Evolutionary conservation across 1,284 basidiomycete genomes (phyloP).

Genomic region (Mycosarcoma maydis): DNA sequence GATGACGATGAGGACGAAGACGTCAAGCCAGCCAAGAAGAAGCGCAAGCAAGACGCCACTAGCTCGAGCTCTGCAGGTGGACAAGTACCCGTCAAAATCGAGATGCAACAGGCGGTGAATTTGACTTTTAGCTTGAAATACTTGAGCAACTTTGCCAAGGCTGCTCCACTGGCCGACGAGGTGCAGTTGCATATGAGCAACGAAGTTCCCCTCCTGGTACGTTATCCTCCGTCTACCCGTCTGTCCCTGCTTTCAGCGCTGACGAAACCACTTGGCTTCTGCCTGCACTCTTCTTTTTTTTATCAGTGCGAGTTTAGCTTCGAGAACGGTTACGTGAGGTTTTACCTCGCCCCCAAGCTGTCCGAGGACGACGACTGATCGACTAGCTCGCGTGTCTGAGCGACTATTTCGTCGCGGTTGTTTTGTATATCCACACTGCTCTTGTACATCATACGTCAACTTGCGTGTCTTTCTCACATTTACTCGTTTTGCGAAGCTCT

Average conservation of each 20-base stretch:
- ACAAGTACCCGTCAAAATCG: constrained; percentile 68
- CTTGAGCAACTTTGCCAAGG: constrained; percentile 96
- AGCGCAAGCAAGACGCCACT: constrained; percentile 48
- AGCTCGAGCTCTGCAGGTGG: constrained; percentile 22
- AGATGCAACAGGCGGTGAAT: constrained; percentile 77
- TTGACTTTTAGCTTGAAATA: constrained; percentile 98
- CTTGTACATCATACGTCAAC: too few species aligned
- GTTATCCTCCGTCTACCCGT: background rate
- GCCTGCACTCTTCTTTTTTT: background rate
- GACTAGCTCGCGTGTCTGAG: too few species aligned
- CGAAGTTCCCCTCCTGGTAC: constrained; percentile 53
- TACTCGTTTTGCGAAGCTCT: too few species aligned
- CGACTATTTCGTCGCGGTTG: too few species aligned
- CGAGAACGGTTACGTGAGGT: constrained; percentile 73
- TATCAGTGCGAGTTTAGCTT: constrained; percentile 81
- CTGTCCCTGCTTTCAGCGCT: too few species aligned
- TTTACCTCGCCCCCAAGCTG: constrained; percentile 66
- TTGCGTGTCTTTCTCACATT: too few species aligned
- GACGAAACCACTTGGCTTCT: background rate
- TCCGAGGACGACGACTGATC: constrained; percentile 58
- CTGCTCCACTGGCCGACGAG: constrained; percentile 77
- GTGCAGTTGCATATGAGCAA: constrained; percentile 70
- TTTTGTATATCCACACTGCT: too few species aligned
- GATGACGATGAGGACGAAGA: constrained; percentile 66
- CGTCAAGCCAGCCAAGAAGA: constrained; percentile 56